phyloP scores from a whole-genome alignment of 1,284 basidiomycete genomes.

The Erythrobasidium hasegawianum region DNA sequence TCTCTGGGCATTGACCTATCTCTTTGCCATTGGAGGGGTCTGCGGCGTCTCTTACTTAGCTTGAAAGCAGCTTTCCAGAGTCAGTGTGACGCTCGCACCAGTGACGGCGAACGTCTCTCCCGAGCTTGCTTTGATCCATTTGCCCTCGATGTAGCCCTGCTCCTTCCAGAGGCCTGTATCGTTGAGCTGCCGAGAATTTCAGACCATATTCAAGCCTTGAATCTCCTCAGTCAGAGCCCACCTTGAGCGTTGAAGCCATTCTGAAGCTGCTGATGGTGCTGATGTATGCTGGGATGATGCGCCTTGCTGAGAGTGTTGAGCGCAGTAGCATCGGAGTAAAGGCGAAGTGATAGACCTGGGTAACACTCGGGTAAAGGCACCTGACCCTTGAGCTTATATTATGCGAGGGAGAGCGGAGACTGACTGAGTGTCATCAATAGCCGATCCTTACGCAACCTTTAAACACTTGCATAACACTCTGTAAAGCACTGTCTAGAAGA shows the following conservation, averaged over 20 bases:
- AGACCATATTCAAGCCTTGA: neutral
- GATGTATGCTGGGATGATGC: no score
- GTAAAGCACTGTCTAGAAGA: no score
- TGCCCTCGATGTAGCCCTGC: constrained; percentile 72
- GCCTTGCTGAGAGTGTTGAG: no score
- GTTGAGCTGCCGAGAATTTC: constrained; percentile 53
- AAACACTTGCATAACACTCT: no score
- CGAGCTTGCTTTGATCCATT: constrained; percentile 70
- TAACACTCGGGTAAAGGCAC: no score
- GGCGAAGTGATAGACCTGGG: no score
- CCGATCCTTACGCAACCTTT: no score
- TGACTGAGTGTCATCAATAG: no score
- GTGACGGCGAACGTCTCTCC: constrained; percentile 63
- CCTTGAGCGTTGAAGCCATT: constrained; percentile 31
- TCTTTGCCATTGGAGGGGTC: constrained; percentile 78
- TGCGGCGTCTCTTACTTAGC: constrained; percentile 46
- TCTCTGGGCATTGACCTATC: constrained; percentile 77
- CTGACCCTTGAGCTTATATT: no score
- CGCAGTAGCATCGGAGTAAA: no score
- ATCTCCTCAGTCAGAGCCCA: neutral
- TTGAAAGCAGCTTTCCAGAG: neutral
- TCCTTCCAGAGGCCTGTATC: constrained; percentile 70
- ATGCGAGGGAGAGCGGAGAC: no score
- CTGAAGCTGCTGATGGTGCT: neutral
- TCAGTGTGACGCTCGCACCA: constrained; percentile 55